These are phyloP conservation scores for Ascobolus immersus DNA, from an alignment of 495 filamentous ascomycete species.

Conservation along the genomic window DNA sequence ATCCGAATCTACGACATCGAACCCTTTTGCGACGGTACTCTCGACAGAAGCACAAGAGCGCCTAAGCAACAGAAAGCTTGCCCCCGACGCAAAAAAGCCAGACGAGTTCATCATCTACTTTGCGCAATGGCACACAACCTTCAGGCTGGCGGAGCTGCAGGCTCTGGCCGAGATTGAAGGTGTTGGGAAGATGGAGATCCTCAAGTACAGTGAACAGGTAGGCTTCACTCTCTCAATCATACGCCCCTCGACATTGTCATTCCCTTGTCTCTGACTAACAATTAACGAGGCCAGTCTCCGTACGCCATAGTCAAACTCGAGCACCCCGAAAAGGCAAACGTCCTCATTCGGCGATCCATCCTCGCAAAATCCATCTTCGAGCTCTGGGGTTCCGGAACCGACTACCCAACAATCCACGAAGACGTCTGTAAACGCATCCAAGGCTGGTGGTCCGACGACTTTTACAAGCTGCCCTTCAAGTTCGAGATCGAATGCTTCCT, in stretches of 20 bases:
- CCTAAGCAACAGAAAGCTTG: too few relatives aligned
- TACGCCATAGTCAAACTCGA: conserved; percentile 54
- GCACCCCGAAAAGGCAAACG: conserved; percentile 35
- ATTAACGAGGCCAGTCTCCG: conserved; percentile 40
- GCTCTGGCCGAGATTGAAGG: conserved; percentile 45
- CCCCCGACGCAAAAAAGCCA: too few relatives aligned
- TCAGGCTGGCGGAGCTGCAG: conserved; percentile 65
- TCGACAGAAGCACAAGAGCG: too few relatives aligned
- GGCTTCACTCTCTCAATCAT: background rate
- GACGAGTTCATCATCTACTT: conserved; percentile 81
- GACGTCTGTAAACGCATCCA: conserved; percentile 30
- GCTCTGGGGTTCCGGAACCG: conserved; percentile 53
- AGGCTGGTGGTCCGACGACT: conserved; percentile 35
- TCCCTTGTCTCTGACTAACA: conserved; percentile 9
- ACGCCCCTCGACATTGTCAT: background rate
- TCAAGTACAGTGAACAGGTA: conserved; percentile 38
- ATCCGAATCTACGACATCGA: too few relatives aligned
- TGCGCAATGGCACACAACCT: conserved; percentile 70
- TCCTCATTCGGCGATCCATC: conserved; percentile 48
- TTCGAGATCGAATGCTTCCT: conserved; percentile 60
- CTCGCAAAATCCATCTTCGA: conserved; percentile 61
- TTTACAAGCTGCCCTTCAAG: conserved; percentile 40
- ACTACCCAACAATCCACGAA: conserved; percentile 41
- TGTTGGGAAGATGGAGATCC: conserved; percentile 41
- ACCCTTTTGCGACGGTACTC: too few relatives aligned